Percentiles rank a stretch among this genome's conserved stretches.
These are phyloP conservation scores for Fusarium buharicum DNA, from an alignment of 2,329 filamentous ascomycete species.

Conservation along the genomic window DNA sequence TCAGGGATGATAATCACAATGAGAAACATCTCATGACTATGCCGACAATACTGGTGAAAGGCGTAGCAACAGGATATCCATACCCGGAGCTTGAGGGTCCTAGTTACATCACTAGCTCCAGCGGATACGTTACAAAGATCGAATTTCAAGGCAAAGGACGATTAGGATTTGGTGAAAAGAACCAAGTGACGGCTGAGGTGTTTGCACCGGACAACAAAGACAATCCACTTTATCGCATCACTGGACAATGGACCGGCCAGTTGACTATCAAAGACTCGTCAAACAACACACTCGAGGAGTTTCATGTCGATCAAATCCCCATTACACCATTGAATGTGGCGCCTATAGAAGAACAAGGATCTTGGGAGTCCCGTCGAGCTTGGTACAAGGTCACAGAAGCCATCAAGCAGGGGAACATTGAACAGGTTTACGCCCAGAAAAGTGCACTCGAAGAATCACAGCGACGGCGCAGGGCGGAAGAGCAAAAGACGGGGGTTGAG, in stretches of 20 bases:
- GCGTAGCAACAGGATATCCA: slow-evolving; percentile 7
- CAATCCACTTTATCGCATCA: slow-evolving; percentile 9
- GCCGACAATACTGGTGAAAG: slow-evolving; percentile 23
- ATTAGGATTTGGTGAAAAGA: slow-evolving; percentile 17
- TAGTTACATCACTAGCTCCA: slow-evolving; percentile 19
- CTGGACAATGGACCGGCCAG: slow-evolving; percentile 5
- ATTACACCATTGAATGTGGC: background rate
- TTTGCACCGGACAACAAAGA: slow-evolving; percentile 9
- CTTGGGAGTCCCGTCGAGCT: slow-evolving; percentile 81
- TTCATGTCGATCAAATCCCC: slow-evolving; percentile 14
- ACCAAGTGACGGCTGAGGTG: slow-evolving; percentile 10
- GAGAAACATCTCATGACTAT: slow-evolving; percentile 22
- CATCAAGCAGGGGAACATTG: slow-evolving; percentile 78
- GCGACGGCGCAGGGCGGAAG: slow-evolving; percentile 75
- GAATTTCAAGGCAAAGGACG: slow-evolving; percentile 13
- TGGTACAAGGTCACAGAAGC: slow-evolving; percentile 81
- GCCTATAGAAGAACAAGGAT: slow-evolving; percentile 74
- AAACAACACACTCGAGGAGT: background rate
- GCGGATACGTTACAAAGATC: slow-evolving; percentile 19
- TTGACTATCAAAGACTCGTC: slow-evolving; percentile 8
- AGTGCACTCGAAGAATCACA: slow-evolving; percentile 84
- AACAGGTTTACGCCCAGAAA: slow-evolving; percentile 76
- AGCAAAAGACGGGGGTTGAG: slow-evolving; percentile 61
- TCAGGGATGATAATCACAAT: slow-evolving; percentile 12
- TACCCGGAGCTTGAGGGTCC: slow-evolving; percentile 19